A percentile compares a stretch with the other conserved stretches of the same genome.
Evolutionary conservation across 768 basidiomycete genomes (phyloP).

Genomic region (Calocybe indica): DNA sequence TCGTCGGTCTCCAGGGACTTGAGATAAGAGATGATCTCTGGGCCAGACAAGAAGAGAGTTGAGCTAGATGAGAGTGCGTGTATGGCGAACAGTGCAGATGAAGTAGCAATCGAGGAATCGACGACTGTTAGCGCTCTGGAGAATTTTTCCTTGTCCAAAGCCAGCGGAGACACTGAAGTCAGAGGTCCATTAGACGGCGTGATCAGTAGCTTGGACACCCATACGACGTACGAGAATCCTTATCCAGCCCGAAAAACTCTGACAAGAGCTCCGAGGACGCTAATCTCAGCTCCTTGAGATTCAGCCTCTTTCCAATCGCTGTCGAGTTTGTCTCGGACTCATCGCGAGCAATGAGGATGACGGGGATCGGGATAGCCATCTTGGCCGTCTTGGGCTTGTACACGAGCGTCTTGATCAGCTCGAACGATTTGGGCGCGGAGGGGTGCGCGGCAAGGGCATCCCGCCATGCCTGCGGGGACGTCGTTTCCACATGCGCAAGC

Average conservation of each 20-base stretch:
- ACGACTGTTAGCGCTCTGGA: slow-evolving; percentile 69
- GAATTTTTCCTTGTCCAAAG: slow-evolving; percentile 60
- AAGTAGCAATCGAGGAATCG: slow-evolving; percentile 72
- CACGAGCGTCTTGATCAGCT: slow-evolving; percentile 82
- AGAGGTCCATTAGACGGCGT: slow-evolving; percentile 4
- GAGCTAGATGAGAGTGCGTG: slow-evolving; percentile 65
- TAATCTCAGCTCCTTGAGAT: slow-evolving; percentile 81
- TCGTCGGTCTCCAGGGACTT: slow-evolving; percentile 63
- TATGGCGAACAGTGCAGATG: slow-evolving; percentile 64
- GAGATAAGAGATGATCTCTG: slow-evolving; percentile 70
- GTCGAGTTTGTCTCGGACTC: slow-evolving; percentile 77
- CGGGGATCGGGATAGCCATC: slow-evolving; percentile 73
- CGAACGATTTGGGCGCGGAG: slow-evolving; percentile 51
- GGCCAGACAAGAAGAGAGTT: slow-evolving; percentile 76
- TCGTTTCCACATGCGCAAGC: slow-evolving; percentile 55
- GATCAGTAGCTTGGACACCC: slow-evolving; percentile 7
- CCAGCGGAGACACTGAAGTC: slow-evolving; percentile 64
- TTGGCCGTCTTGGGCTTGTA: slow-evolving; percentile 99
- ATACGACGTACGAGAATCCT: slow-evolving; percentile 72
- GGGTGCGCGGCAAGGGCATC: slow-evolving; percentile 54
- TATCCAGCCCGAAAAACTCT: slow-evolving; percentile 80
- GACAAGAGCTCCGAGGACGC: slow-evolving; percentile 82
- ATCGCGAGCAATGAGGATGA: slow-evolving; percentile 83
- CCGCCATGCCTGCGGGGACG: slow-evolving; percentile 73
- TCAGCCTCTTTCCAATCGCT: slow-evolving; percentile 72